These are phyloP conservation scores for Picochlorum costavermella DNA, from an alignment of 139 green algal species.

Conservation along the genomic window DNA sequence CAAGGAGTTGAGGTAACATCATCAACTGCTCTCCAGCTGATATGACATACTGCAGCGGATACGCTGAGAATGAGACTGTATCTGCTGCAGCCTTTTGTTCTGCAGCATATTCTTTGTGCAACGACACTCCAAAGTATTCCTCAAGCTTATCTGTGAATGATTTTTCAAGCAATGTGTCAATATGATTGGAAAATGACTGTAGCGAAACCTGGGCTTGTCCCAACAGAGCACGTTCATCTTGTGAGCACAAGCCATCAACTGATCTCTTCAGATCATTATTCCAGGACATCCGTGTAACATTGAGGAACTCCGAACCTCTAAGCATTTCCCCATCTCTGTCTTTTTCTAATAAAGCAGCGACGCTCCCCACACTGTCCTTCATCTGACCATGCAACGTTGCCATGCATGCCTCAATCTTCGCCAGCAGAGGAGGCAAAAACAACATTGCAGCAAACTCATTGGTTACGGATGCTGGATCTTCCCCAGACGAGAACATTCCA, in stretches of 20 bases:
- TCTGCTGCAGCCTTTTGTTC: not conserved
- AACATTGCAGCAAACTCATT: not conserved
- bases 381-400: not conserved
- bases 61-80: constrained; percentile 72
- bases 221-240: too few species aligned
- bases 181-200: too few species aligned
- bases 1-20: constrained; percentile 80
- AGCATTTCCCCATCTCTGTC: too few species aligned
- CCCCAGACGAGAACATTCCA: too few species aligned
- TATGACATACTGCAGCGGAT: constrained; percentile 69
- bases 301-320: too few species aligned
- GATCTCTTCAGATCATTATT: too few species aligned
- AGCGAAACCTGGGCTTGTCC: too few species aligned
- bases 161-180: too few species aligned
- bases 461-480: too few species aligned
- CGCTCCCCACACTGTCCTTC: not conserved
- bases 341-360: too few species aligned
- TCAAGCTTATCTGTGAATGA: not conserved
- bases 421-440: not conserved
- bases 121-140: not conserved
- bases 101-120: not conserved
- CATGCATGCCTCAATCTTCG: not conserved
- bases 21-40: constrained; percentile 82
- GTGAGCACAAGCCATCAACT: too few species aligned
- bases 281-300: too few species aligned